A percentile compares a stretch with the other conserved stretches of the same genome.
Evolutionary conservation across 495 filamentous ascomycete species (phyloP).

Genomic region (Annulohypoxylon stygium): DNA sequence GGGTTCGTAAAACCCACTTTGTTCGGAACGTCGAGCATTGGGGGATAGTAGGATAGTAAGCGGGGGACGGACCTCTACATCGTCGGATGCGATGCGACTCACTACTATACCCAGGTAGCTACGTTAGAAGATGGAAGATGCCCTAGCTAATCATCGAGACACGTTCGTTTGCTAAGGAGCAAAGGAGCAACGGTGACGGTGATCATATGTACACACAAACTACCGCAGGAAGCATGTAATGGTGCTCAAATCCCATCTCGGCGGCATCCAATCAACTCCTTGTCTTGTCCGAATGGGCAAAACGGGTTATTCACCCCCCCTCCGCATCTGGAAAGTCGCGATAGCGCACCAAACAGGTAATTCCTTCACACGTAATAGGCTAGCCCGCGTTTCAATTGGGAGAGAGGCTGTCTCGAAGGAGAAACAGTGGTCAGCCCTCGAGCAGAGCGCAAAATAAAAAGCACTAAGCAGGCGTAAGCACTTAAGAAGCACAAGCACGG

Average conservation of each 20-base stretch:
- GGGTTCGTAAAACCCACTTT: conserved; percentile 36
- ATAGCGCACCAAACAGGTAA: conserved; percentile 35
- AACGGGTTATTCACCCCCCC: conserved; percentile 26
- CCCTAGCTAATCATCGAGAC: conserved; percentile 32
- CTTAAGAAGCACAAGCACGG: conserved; percentile 24
- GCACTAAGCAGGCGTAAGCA: conserved; percentile 13
- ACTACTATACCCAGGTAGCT: not conserved
- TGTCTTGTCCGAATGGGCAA: conserved; percentile 31
- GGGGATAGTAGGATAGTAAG: conserved; percentile 41
- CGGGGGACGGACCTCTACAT: conserved; percentile 38
- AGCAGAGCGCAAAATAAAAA: not conserved
- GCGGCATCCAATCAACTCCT: conserved; percentile 47
- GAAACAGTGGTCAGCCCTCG: conserved; percentile 15
- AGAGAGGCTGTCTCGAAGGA: conserved; percentile 32
- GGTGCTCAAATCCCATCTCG: conserved; percentile 45
- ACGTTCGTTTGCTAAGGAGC: conserved; percentile 27
- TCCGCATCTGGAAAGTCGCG: conserved; percentile 38
- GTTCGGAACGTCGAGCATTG: conserved; percentile 26
- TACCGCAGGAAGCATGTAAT: conserved; percentile 37
- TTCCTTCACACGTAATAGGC: conserved; percentile 38
- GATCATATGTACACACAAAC: conserved; percentile 37
- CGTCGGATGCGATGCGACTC: conserved; percentile 40
- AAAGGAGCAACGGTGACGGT: conserved; percentile 29
- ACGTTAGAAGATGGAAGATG: conserved; percentile 13
- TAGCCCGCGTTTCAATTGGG: conserved; percentile 39